Evolutionary conservation across 2,329 filamentous ascomycete genomes (phyloP).

Genomic region (Trichoderma sp.): DNA sequence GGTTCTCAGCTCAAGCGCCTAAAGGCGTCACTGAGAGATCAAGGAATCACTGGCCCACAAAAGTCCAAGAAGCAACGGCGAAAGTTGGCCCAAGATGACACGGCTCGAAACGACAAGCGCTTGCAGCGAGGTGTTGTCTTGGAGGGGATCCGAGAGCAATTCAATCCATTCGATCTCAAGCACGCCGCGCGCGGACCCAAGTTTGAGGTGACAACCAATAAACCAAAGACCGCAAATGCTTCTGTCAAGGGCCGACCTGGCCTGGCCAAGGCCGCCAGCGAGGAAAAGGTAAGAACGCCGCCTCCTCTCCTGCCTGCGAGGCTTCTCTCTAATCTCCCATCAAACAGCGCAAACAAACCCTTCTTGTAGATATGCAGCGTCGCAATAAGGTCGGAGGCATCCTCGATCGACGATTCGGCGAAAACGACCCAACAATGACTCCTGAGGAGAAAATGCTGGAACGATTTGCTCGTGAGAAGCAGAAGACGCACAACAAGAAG

Average conservation of each 20-base stretch:
- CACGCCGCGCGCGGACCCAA: slow-evolving; percentile 76
- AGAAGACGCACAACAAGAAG: slow-evolving; percentile 73
- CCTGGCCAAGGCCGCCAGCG: slow-evolving; percentile 81
- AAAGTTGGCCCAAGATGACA: slow-evolving; percentile 68
- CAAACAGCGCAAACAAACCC: slow-evolving; percentile 71
- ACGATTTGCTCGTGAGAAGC: slow-evolving; percentile 86
- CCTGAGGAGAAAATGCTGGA: slow-evolving; percentile 91
- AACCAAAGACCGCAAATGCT: slow-evolving; percentile 55
- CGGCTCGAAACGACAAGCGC: slow-evolving; percentile 70
- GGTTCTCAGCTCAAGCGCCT: slow-evolving; percentile 96
- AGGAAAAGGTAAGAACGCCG: slow-evolving; percentile 69
- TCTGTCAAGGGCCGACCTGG: slow-evolving; percentile 75
- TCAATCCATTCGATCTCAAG: slow-evolving; percentile 97
- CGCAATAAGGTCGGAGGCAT: slow-evolving; percentile 92
- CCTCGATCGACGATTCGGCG: slow-evolving; percentile 90
- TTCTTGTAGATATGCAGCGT: slow-evolving; percentile 86
- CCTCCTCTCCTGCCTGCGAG: not conserved
- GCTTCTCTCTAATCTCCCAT: slow-evolving; percentile 28
- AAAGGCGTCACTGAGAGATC: slow-evolving; percentile 85
- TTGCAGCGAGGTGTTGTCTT: slow-evolving; percentile 77
- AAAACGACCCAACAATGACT: slow-evolving; percentile 92
- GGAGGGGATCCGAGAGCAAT: slow-evolving; percentile 86
- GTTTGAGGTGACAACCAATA: slow-evolving; percentile 78
- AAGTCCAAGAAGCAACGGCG: slow-evolving; percentile 95
- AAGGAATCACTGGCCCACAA: slow-evolving; percentile 87